Evolutionary conservation across 352 stramenopile species (phyloP).

Genomic region (Blastocystis sp.): DNA sequence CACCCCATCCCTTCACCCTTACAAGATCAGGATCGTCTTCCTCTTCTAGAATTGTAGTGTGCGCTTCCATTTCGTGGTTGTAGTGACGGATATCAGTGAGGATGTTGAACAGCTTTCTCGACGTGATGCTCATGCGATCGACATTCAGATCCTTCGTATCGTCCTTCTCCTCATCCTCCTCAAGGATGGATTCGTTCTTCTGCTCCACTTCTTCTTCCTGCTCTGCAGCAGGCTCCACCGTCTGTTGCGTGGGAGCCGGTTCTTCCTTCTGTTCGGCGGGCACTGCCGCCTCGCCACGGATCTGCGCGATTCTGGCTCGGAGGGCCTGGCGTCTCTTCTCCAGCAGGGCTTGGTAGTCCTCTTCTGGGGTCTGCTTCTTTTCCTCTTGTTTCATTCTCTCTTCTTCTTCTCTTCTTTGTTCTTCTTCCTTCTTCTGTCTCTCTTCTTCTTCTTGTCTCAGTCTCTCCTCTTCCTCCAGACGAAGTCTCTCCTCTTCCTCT

Average conservation of each 20-base stretch:
- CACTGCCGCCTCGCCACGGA: background rate
- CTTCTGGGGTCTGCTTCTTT: background rate
- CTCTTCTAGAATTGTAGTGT: background rate
- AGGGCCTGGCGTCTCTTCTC: background rate
- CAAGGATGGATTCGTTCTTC: background rate
- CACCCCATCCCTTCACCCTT: background rate
- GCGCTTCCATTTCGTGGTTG: background rate
- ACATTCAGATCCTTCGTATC: background rate
- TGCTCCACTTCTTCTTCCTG: background rate
- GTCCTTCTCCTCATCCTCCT: background rate
- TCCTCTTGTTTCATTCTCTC: background rate
- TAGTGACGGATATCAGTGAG: background rate
- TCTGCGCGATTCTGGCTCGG: background rate
- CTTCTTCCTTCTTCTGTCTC: background rate
- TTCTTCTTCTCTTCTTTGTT: conserved; percentile 30
- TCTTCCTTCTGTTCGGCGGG: background rate
- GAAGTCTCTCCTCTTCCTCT: background rate
- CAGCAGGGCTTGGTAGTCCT: background rate
- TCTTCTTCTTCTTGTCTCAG: conserved; percentile 1
- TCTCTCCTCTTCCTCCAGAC: background rate
- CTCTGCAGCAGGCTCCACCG: background rate
- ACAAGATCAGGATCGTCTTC: background rate
- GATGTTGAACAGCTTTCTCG: background rate
- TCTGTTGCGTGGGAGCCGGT: background rate
- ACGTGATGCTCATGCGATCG: background rate